Conservation (phyloP, 1,284 basidiomycete genomes). For the Microbotryum violaceum region DNA sequence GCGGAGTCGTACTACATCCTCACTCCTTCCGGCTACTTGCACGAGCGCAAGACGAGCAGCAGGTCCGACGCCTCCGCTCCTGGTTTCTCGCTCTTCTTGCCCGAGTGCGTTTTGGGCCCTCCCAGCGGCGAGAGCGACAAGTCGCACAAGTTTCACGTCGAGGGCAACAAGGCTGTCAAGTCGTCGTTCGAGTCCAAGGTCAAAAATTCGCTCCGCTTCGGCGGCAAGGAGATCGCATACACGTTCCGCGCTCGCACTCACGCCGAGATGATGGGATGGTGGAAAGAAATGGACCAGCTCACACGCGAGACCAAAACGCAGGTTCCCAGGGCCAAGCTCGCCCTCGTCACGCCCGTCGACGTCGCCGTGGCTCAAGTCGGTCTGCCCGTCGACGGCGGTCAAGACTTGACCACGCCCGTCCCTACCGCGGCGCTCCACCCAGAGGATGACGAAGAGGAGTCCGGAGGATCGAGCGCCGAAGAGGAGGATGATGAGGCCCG, state of each 20-base stretch:
- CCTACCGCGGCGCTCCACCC: slow-evolving; percentile 2
- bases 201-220: slow-evolving; percentile 34
- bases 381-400: slow-evolving; percentile 2
- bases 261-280: slow-evolving; percentile 34
- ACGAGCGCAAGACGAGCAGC: slow-evolving; percentile 30
- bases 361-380: slow-evolving; percentile 26
- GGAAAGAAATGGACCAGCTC: slow-evolving; percentile 30
- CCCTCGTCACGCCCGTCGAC: slow-evolving; percentile 12
- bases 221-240: slow-evolving; percentile 34
- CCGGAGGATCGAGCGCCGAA: slow-evolving; percentile 25
- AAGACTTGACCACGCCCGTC: slow-evolving; percentile 1
- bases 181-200: slow-evolving; percentile 23
- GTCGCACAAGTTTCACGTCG: slow-evolving; percentile 29
- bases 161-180: slow-evolving; percentile 24
- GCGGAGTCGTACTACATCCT: slow-evolving; percentile 35
- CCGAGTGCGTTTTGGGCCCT: slow-evolving; percentile 32
- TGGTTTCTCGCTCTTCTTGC: slow-evolving; percentile 36
- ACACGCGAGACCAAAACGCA: slow-evolving; percentile 28
- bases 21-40: slow-evolving; percentile 37
- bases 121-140: slow-evolving; percentile 26
- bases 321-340: background rate
- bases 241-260: slow-evolving; percentile 35
- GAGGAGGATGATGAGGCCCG: slow-evolving; percentile 28
- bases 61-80: slow-evolving; percentile 26
- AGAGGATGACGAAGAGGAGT: slow-evolving; percentile 23